Evolutionary conservation across 202 grass and related monocot genomes (phyloP).

Genomic region (Brachypodium distachyon): DNA sequence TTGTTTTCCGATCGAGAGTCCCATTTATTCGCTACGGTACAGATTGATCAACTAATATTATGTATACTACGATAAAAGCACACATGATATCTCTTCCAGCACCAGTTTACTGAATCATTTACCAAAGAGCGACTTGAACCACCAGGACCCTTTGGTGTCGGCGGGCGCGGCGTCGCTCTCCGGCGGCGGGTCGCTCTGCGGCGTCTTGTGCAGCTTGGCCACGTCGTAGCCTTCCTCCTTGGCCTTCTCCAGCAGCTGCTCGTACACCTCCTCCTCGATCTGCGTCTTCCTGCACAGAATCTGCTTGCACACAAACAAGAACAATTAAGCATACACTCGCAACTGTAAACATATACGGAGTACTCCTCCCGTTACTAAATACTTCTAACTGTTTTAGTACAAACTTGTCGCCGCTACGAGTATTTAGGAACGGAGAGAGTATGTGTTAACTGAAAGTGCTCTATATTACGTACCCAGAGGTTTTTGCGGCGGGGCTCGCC

Average conservation of each 20-base stretch:
- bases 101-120: constrained; percentile 31
- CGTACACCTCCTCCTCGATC: constrained; percentile 72
- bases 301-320: constrained; percentile 1
- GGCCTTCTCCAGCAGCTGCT: constrained; percentile 58
- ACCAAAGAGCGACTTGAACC: constrained; percentile 78
- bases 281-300: constrained; percentile 62
- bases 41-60: background rate
- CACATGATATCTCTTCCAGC: background rate
- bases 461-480: constrained; percentile 47
- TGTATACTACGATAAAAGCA: background rate
- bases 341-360: background rate
- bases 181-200: constrained; percentile 71
- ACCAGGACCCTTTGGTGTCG: constrained; percentile 60
- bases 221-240: constrained; percentile 84
- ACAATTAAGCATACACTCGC: background rate
- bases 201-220: constrained; percentile 71
- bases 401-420: background rate
- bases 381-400: no score
- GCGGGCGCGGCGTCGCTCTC: constrained; percentile 41
- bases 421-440: no score
- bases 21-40: background rate
- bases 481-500: constrained; percentile 56
- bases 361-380: no score
- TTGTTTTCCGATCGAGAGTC: no score
- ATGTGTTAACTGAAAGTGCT: no score